Conservation (phyloP, 2,329 filamentous ascomycete genomes). For the Stemphylium beticola region DNA sequence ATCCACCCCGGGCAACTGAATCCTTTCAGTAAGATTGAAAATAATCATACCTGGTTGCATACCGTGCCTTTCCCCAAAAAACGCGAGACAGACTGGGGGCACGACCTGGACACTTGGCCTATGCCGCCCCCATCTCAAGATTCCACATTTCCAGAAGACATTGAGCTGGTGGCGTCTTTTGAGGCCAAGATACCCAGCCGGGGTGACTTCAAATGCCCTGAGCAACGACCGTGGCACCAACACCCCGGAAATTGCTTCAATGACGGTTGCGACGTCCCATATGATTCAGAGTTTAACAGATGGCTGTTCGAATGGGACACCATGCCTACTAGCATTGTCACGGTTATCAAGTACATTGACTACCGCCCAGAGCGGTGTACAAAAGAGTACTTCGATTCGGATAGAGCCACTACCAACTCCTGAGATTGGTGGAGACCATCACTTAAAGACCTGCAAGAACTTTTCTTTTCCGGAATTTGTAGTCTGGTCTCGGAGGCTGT, state of each 20-base stretch:
- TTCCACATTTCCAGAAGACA: neutral
- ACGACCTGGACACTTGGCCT: neutral
- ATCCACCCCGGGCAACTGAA: neutral
- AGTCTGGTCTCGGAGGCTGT: too few relatives aligned
- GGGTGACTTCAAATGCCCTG: too few relatives aligned
- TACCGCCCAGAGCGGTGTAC: neutral
- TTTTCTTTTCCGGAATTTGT: too few relatives aligned
- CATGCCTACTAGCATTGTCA: neutral
- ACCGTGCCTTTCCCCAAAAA: neutral
- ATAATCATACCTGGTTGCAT: too few relatives aligned
- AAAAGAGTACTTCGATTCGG: neutral
- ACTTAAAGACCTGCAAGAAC: too few relatives aligned
- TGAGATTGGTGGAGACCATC: too few relatives aligned
- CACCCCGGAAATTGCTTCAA: too few relatives aligned
- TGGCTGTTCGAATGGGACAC: neutral
- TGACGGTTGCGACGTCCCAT: too few relatives aligned
- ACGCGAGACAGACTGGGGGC: neutral
- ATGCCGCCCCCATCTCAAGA: neutral
- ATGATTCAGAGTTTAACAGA: too few relatives aligned
- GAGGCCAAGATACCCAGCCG: neutral
- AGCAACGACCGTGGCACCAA: too few relatives aligned
- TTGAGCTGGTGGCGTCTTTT: neutral
- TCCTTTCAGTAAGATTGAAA: neutral
- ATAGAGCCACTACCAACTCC: too few relatives aligned
- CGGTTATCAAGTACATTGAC: neutral